Conservation (phyloP, 78 protist genomes). For the Protostelium mycophagum region DNA sequence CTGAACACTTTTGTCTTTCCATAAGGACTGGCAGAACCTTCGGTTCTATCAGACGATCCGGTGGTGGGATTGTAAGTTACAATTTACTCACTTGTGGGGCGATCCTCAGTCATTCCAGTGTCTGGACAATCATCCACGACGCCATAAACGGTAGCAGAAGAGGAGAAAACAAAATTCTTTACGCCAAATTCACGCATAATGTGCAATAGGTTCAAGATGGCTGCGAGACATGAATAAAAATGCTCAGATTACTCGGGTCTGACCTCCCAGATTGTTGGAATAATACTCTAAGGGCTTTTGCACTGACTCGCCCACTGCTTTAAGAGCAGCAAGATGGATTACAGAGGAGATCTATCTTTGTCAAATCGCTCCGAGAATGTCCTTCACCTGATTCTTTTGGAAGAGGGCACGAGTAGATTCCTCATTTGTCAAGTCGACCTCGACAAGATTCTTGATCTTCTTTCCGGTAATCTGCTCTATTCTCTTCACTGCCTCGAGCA, state of each 20-base stretch:
- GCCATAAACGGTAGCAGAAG: constrained; percentile 97
- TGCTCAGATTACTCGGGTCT: constrained; percentile 61
- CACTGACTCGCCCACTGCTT: constrained; percentile 87
- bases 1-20: constrained; percentile 89
- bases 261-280: constrained; percentile 79
- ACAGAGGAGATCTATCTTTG: constrained; percentile 8
- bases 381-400: not conserved
- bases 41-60: constrained; percentile 48
- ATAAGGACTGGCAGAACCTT: constrained; percentile 82
- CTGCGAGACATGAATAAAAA: constrained; percentile 84
- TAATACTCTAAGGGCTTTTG: constrained; percentile 82
- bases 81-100: not conserved
- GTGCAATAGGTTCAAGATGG: constrained; percentile 65
- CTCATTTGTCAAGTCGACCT: constrained; percentile 5
- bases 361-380: not conserved
- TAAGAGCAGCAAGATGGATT: constrained; percentile 89
- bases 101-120: constrained; percentile 35
- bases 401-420: not conserved
- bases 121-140: constrained; percentile 44
- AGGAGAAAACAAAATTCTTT: constrained; percentile 82
- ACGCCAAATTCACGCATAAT: constrained; percentile 48
- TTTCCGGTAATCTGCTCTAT: constrained; percentile 73
- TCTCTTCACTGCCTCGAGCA: constrained; percentile 51
- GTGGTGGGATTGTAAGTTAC: not conserved
- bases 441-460: constrained; percentile 14